A percentile compares a stretch with the other conserved stretches of the same genome.
phyloP scores from a whole-genome alignment of 352 stramenopile species.

The Phytophthora meadii region DNA sequence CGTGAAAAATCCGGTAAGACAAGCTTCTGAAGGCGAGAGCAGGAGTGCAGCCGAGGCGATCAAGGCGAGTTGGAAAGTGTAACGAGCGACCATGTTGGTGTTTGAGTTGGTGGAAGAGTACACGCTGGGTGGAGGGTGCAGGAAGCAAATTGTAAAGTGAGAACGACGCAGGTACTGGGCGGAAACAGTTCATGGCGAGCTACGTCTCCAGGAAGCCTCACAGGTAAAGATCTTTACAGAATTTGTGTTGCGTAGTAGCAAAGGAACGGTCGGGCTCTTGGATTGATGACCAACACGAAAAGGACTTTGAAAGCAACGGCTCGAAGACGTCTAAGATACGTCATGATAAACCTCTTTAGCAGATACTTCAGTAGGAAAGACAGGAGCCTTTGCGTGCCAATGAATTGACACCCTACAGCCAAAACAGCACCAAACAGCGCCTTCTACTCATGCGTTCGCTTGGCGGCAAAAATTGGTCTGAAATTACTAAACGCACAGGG shows the following conservation, averaged over 20 bases:
- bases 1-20: conserved; percentile 23
- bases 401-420: too few species aligned
- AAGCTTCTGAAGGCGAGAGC: conserved; percentile 20
- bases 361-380: too few species aligned
- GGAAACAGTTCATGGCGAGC: not conserved
- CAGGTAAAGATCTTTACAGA: conserved; percentile 10
- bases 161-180: not conserved
- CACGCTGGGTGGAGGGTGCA: conserved; percentile 12
- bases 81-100: conserved; percentile 25
- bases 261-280: too few species aligned
- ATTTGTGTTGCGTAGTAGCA: not conserved
- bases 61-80: conserved; percentile 20
- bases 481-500: too few species aligned
- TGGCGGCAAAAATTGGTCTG: not conserved
- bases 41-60: conserved; percentile 11
- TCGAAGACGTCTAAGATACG: too few species aligned
- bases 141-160: conserved; percentile 31
- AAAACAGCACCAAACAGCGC: not conserved
- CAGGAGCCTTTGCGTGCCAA: too few species aligned
- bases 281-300: too few species aligned
- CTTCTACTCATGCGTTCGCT: not conserved
- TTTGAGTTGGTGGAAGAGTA: not conserved
- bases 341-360: too few species aligned
- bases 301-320: too few species aligned
- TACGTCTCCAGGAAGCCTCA: conserved; percentile 8